Percentiles rank a stretch among this genome's conserved stretches.
Evolutionary conservation across 306 rosid genomes (phyloP).

Genomic region (Casuarina equisetifolia): DNA sequence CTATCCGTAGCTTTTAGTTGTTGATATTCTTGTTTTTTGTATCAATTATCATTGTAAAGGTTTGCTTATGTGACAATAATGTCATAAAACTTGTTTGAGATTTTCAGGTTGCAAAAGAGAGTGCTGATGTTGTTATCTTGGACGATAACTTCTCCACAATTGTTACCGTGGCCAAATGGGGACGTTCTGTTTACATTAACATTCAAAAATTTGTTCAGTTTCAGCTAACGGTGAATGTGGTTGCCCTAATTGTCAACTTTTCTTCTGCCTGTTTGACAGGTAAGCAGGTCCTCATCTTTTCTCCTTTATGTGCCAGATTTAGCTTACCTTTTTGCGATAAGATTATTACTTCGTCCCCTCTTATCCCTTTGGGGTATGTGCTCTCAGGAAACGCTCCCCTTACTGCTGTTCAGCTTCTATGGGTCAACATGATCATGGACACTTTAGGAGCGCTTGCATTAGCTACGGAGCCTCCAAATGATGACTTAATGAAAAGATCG

Average conservation of each 20-base stretch:
- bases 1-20: not conserved
- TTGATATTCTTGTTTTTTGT: not conserved
- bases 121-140: constrained; percentile 93
- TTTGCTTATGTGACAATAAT: constrained; percentile 1
- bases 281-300: constrained; percentile 32
- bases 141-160: constrained; percentile 97
- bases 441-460: constrained; percentile 98
- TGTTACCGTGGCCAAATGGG: constrained; percentile 96
- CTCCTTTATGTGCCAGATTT: constrained; percentile 18
- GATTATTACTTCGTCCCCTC: not conserved
- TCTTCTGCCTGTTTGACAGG: constrained; percentile 95
- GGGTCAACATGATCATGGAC: constrained; percentile 99
- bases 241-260: constrained; percentile 94
- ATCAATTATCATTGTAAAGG: not conserved
- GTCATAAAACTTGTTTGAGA: constrained; percentile 25
- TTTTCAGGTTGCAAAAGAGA: constrained; percentile 95
- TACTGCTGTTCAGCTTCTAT: constrained; percentile 97
- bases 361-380: constrained; percentile 15
- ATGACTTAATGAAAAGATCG: constrained; percentile 79
- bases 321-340: constrained; percentile 5
- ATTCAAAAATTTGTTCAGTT: constrained; percentile 98
- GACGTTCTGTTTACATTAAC: constrained; percentile 94
- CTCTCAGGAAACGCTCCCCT: constrained; percentile 85
- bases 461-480: constrained; percentile 93
- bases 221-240: constrained; percentile 93